Evolutionary conservation across 257 asterid species (phyloP), one percentile per base, ranked within the genome.

Genomic region (Jasminum sambac): DNA sequence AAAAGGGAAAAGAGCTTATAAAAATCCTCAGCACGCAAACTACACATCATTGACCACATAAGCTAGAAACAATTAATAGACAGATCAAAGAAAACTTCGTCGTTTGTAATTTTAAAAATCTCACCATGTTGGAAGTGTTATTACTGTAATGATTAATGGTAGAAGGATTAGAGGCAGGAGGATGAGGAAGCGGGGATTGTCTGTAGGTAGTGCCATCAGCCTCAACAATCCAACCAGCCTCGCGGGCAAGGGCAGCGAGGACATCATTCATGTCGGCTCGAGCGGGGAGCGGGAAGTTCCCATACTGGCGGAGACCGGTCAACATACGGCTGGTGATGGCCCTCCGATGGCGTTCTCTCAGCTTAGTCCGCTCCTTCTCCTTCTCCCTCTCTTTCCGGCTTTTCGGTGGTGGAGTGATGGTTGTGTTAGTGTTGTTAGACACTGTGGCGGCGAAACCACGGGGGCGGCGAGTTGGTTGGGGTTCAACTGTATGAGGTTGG

Each of bases 251-350:
- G 26, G 95, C 88, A 38, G 92, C 89, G 65, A 88, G 87, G 50
- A 88, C 95, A 77, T 88, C 95, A 63, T 88, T 88, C 95, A 88
- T 88, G 75, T 88, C 95, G 26, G 95, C 92, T 30, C 95, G 86
- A 4, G 89, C 86, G 0, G 95, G 92, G 34, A 88, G 85, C 38
- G 92, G 87, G 69, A 84, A 88, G 71, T 86, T 88, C 3, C 92
- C 95, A 66, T 88, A 78, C 83, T 88, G 95, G 4, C 92, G 90
- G 78, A 88, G 87, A 34, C 95, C 95, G 65, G 90, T 85, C 2
- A 88, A 87, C 89, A 88, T 86, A 30, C 92, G 78, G 79, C 92
- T 86, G 42, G 95, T 88, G 73, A 88, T 86, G 71, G 95, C 95
- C 71, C 95, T 81, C 10, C 95, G 85, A 79, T 88, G 90, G 9